phyloP scores from a whole-genome alignment of 495 filamentous ascomycete genomes.

The Talaromyces proteolyticus region DNA sequence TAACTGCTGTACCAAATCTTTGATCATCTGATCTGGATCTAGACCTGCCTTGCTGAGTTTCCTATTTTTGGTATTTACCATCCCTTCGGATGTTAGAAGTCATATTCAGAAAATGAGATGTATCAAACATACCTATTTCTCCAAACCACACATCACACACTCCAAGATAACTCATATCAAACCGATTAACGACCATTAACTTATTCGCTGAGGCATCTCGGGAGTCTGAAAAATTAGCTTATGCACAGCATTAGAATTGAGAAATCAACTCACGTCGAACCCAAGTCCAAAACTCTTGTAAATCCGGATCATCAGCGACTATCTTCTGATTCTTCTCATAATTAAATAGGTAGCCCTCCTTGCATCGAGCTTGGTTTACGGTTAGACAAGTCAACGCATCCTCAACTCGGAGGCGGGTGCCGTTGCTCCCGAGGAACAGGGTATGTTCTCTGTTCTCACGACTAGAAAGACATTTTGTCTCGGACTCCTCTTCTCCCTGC shows the following conservation, averaged over 20 bases:
- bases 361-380: slow-evolving; percentile 47
- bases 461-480: slow-evolving; percentile 30
- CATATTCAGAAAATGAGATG: background rate
- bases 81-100: background rate
- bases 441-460: slow-evolving; percentile 35
- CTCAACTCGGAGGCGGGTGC: slow-evolving; percentile 22
- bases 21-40: slow-evolving; percentile 27
- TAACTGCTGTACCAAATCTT: slow-evolving; percentile 40
- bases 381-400: slow-evolving; percentile 39
- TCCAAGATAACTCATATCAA: slow-evolving; percentile 85
- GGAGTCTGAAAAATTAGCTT: slow-evolving; percentile 47
- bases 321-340: slow-evolving; percentile 61
- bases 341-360: slow-evolving; percentile 76
- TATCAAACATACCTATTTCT: slow-evolving; percentile 49
- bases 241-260: background rate
- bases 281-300: slow-evolving; percentile 76
- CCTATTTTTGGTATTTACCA: background rate
- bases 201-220: slow-evolving; percentile 56
- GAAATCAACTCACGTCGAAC: slow-evolving; percentile 48
- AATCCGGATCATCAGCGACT: slow-evolving; percentile 63
- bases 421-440: slow-evolving; percentile 21
- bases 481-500: slow-evolving; percentile 1
- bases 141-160: slow-evolving; percentile 76
- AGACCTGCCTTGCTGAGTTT: background rate
- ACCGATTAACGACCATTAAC: slow-evolving; percentile 64